Evolutionary conservation across 2,329 filamentous ascomycete species (phyloP), one percentile per base, ranked within the genome.

Genomic region (Paraconiothyrium sp.): DNA sequence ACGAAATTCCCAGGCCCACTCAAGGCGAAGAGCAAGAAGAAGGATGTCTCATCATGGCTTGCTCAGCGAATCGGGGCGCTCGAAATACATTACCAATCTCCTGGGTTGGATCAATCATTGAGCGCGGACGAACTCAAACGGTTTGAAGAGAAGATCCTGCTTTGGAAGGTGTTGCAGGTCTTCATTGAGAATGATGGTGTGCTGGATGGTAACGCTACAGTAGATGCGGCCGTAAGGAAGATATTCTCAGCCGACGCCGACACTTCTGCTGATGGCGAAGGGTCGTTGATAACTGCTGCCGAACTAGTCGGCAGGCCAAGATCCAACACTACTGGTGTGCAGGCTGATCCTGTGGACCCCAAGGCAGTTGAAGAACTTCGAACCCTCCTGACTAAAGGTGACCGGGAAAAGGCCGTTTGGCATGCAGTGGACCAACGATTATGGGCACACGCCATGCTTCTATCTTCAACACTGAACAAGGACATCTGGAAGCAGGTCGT

Each of bases 391-490:
- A 84, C 97, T 9, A 83, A 87, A 58, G 95, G 96, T 10, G 90
- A 98, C 50, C 88, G 93, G 24, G 93, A 97, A 73, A 92, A 94
- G 68, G 95, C 95, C 5, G 92, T 96, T 0, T 98, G 94, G 94
- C 85, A 91, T 66, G 94, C 95, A 4, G 94, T 93, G 35, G 95
- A 99, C 77, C 93, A 94, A 77, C 89, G 94, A 52, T 83, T 99
- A 2, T 99, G 96, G 96, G 95, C 93, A 2, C 96, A 99, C 77
- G 96, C 95, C 3, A 91, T 99, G 86, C 84, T 99, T 22, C 90
- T 99, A 39, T 91, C 95, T 77, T 97, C 80, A 7, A 95, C 92
- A 1, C 84, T 92, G 51, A 91, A 92, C 24, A 84, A 83, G 48
- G 82, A 85, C 5, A 84, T 96, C 2, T 98, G 96, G 86, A 96